Evolutionary conservation across 805 yeast species (phyloP).

Genomic region (Candida corydali): DNA sequence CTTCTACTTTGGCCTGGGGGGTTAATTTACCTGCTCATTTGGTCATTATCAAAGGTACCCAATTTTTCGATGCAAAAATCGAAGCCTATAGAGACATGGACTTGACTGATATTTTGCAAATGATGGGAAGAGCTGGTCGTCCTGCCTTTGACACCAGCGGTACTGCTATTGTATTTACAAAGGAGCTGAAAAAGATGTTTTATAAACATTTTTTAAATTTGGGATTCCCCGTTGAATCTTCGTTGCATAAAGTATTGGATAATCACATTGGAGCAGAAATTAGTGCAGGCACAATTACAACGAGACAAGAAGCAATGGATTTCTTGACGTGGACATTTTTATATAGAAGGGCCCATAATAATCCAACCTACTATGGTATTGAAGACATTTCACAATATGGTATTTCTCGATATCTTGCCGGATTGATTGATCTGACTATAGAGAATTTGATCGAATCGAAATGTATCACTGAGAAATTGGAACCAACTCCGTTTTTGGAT

Average conservation of each 20-base stretch:
- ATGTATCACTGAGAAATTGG: conserved; percentile 54
- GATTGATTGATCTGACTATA: conserved; percentile 65
- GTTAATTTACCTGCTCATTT: conserved; percentile 78
- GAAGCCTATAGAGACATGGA: conserved; percentile 80
- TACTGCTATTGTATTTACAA: conserved; percentile 71
- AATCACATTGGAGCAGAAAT: conserved; percentile 82
- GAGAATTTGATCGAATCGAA: conserved; percentile 65
- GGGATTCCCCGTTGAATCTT: conserved; percentile 81
- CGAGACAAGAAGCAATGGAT: conserved; percentile 68
- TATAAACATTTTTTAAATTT: conserved; percentile 74
- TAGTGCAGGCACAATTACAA: conserved; percentile 59
- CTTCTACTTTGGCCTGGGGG: conserved; percentile 87
- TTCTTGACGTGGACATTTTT: conserved; percentile 75
- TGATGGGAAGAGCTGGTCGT: conserved; percentile 86
- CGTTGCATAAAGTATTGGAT: conserved; percentile 71
- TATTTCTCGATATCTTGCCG: conserved; percentile 53
- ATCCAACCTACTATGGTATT: conserved; percentile 73
- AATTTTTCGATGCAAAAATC: conserved; percentile 56
- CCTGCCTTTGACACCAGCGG: conserved; percentile 80
- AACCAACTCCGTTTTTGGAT: conserved; percentile 77
- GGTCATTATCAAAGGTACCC: conserved; percentile 76
- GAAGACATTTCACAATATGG: conserved; percentile 58
- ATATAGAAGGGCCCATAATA: conserved; percentile 69
- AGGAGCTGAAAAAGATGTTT: conserved; percentile 68
- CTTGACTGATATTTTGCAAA: conserved; percentile 73